These are phyloP conservation scores for Drosera spatulata DNA, from an alignment of 179 eudicot genomes.

Conservation along the genomic window DNA sequence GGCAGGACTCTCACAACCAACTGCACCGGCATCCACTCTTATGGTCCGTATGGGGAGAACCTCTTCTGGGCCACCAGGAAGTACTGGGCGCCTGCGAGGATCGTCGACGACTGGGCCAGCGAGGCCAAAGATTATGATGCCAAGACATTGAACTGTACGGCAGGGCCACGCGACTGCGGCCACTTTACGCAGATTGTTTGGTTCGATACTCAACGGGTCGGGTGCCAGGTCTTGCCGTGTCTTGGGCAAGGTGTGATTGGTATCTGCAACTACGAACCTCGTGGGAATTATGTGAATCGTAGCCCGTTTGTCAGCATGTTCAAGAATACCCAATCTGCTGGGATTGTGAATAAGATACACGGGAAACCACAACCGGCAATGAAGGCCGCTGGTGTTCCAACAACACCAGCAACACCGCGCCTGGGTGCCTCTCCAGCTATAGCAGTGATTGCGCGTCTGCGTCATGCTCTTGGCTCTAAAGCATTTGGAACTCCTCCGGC, in stretches of 20 bases:
- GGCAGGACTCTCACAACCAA: conserved; percentile 4
- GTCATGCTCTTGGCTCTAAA: too few relatives aligned
- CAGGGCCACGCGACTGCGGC: conserved; percentile 17
- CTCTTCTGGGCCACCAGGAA: conserved; percentile 19
- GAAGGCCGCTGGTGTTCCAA: too few relatives aligned
- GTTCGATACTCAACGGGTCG: conserved; percentile 16
- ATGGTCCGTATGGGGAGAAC: conserved; percentile 23
- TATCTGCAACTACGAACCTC: conserved; percentile 24
- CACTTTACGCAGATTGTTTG: conserved; percentile 32
- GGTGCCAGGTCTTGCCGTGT: conserved; percentile 17
- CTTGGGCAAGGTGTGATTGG: conserved; percentile 4
- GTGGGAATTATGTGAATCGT: conserved; percentile 15
- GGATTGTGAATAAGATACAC: too few relatives aligned
- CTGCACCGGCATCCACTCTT: conserved; percentile 22
- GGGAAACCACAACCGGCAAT: too few relatives aligned
- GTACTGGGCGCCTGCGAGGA: conserved; percentile 18
- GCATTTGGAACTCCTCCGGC: too few relatives aligned
- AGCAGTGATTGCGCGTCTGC: too few relatives aligned
- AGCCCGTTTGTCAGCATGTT: conserved; percentile 6
- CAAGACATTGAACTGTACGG: conserved; percentile 7
- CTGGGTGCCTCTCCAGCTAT: too few relatives aligned
- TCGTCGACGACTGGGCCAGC: conserved; percentile 22
- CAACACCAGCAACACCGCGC: too few relatives aligned
- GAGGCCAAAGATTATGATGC: conserved; percentile 13
- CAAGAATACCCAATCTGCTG: neutral